Percentiles rank a stretch among this genome's conserved stretches.
Evolutionary conservation across 73 alveolate genomes (phyloP).

Genomic region (Paramecium sexaurelia): DNA sequence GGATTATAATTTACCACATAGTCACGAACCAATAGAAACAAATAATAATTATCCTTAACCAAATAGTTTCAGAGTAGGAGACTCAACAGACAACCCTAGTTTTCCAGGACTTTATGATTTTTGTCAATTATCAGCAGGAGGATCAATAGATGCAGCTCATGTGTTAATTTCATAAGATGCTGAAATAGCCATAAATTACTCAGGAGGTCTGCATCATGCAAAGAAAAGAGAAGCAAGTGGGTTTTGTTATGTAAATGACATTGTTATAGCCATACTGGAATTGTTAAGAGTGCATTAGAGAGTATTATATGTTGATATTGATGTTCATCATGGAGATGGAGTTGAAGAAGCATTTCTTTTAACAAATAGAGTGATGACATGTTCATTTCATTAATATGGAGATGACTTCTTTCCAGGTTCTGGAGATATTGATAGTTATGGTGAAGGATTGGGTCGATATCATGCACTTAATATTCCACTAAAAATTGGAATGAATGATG

Average conservation of each 20-base stretch:
- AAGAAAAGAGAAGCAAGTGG: slow-evolving; percentile 97
- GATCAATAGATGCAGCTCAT: slow-evolving; percentile 89
- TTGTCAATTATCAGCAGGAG: slow-evolving; percentile 88
- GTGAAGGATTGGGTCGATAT: slow-evolving; percentile 92
- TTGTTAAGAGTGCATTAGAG: slow-evolving; percentile 91
- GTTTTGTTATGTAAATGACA: slow-evolving; percentile 97
- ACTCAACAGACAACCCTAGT: slow-evolving; percentile 80
- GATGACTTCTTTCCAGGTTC: slow-evolving; percentile 99
- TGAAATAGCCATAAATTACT: slow-evolving; percentile 96
- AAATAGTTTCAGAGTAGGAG: slow-evolving; percentile 78
- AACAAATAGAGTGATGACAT: slow-evolving; percentile 96
- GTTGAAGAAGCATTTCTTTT: slow-evolving; percentile 99
- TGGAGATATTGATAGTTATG: slow-evolving; percentile 91
- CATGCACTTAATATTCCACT: slow-evolving; percentile 96
- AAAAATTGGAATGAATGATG: slow-evolving; percentile 95
- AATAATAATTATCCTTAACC: slow-evolving; percentile 33
- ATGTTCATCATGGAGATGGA: slow-evolving; percentile 99
- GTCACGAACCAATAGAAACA: background rate
- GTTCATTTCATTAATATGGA: slow-evolving; percentile 96
- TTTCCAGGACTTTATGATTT: slow-evolving; percentile 80
- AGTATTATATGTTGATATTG: slow-evolving; percentile 97
- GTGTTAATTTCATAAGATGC: slow-evolving; percentile 75
- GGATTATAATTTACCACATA: background rate
- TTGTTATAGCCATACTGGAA: slow-evolving; percentile 95
- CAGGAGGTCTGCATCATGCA: slow-evolving; percentile 99